A percentile compares a stretch with the other conserved stretches of the same genome.
phyloP scores from a whole-genome alignment of 441 rosid species.

The Adansonia madagascariensis region DNA sequence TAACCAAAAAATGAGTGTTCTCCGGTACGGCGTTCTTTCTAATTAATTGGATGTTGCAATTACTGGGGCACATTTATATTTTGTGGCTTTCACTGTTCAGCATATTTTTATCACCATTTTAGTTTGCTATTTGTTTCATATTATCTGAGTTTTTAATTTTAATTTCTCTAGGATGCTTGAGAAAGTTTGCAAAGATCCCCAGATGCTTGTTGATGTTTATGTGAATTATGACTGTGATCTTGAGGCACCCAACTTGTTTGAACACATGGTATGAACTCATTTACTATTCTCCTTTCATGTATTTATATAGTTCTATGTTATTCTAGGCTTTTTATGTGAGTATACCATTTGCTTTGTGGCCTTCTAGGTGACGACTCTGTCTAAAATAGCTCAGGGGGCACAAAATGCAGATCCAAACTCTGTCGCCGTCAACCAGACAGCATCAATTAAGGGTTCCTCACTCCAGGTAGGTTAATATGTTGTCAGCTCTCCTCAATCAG shows the following conservation, averaged over 20 bases:
- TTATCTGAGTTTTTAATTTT: neutral
- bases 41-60: constrained; percentile 35
- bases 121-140: constrained; percentile 12
- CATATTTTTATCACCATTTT: constrained; percentile 23
- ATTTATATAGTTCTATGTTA: constrained; percentile 6
- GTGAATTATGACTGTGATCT: constrained; percentile 98
- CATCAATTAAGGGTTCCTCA: constrained; percentile 85
- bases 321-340: constrained; percentile 13
- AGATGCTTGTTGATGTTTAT: constrained; percentile 97
- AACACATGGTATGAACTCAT: constrained; percentile 74
- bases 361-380: constrained; percentile 79
- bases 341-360: constrained; percentile 31
- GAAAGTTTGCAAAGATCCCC: constrained; percentile 93
- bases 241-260: constrained; percentile 97
- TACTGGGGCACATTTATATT: constrained; percentile 16
- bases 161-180: constrained; percentile 83
- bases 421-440: constrained; percentile 69
- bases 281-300: constrained; percentile 24
- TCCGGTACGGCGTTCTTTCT: constrained; percentile 62
- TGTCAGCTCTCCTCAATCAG: neutral
- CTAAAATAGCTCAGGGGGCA: constrained; percentile 93
- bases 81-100: constrained; percentile 17
- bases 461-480: constrained; percentile 71
- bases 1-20: constrained; percentile 91
- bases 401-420: constrained; percentile 88